phyloP scores from a whole-genome alignment of 2,329 filamentous ascomycete genomes.

The Harringtonia aguacate region DNA sequence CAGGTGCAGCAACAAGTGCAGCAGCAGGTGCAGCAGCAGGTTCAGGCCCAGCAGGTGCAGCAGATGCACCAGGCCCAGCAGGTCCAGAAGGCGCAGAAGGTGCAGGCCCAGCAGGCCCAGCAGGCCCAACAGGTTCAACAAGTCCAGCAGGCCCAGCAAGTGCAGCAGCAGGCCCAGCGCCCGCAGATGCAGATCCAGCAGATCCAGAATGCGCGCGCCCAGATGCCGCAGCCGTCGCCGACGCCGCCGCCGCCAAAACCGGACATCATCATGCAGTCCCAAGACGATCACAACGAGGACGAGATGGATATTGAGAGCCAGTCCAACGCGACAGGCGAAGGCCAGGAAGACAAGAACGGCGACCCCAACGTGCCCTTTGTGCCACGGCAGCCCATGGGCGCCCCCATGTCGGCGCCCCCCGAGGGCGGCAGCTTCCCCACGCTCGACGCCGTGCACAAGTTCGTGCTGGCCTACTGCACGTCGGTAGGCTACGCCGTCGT shows the following conservation, averaged over 20 bases:
- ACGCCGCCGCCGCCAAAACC: constrained; percentile 9
- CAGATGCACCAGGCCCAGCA: constrained; percentile 10
- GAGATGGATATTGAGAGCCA: constrained; percentile 40
- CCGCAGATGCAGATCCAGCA: constrained; percentile 22
- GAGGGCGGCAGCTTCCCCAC: constrained; percentile 55
- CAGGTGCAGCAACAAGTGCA: neutral
- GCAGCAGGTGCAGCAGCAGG: constrained; percentile 1
- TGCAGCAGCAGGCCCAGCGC: constrained; percentile 18
- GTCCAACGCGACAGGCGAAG: constrained; percentile 6
- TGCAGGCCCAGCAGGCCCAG: constrained; percentile 14
- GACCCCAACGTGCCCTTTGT: constrained; percentile 30
- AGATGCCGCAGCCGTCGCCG: constrained; percentile 14
- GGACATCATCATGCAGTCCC: constrained; percentile 16
- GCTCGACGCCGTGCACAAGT: constrained; percentile 53
- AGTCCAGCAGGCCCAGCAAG: constrained; percentile 22
- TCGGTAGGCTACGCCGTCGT: constrained; percentile 59
- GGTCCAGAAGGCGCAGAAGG: constrained; percentile 9
- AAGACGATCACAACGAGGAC: constrained; percentile 31
- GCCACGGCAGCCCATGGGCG: constrained; percentile 43
- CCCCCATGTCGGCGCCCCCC: constrained; percentile 51
- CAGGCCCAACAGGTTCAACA: constrained; percentile 20
- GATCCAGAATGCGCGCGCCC: constrained; percentile 21
- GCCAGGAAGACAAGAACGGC: constrained; percentile 25
- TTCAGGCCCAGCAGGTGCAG: constrained; percentile 1
- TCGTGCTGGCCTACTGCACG: constrained; percentile 53